Evolutionary conservation across 805 yeast species (phyloP).

Genomic region (Saccharomycopsis sp.): DNA sequence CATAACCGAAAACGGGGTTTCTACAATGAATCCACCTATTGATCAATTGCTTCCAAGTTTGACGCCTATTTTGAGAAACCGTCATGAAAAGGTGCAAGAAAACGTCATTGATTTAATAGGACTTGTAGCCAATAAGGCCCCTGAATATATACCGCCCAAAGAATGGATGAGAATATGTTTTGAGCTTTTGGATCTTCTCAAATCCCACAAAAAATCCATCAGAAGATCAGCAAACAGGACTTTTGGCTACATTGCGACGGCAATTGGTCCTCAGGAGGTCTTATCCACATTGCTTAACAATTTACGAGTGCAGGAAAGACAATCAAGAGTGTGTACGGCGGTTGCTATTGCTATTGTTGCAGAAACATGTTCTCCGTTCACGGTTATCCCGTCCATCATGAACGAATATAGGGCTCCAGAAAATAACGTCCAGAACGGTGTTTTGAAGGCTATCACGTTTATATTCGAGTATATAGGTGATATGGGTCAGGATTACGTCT

Average conservation of each 20-base stretch:
- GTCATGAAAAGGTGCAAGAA: constrained; percentile 88
- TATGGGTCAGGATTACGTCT: constrained; percentile 72
- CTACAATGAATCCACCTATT: constrained; percentile 69
- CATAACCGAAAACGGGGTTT: constrained; percentile 51
- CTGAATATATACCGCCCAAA: constrained; percentile 78
- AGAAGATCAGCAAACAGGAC: constrained; percentile 83
- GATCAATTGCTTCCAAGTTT: constrained; percentile 78
- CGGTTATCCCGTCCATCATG: constrained; percentile 91
- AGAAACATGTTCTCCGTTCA: constrained; percentile 84
- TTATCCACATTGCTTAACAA: constrained; percentile 77
- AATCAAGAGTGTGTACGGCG: constrained; percentile 91
- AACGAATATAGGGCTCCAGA: constrained; percentile 93
- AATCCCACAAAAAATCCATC: constrained; percentile 68
- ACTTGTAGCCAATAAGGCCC: constrained; percentile 67
- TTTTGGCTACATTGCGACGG: constrained; percentile 84
- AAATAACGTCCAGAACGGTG: constrained; percentile 91
- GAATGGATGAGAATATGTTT: constrained; percentile 98
- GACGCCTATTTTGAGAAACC: constrained; percentile 84
- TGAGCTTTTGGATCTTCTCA: constrained; percentile 82
- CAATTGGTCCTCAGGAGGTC: constrained; percentile 95
- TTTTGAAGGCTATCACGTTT: constrained; percentile 82
- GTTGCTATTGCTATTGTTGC: constrained; percentile 98
- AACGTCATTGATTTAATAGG: constrained; percentile 75
- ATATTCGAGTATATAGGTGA: constrained; percentile 88
- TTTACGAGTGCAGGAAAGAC: constrained; percentile 89